Evolutionary conservation across 257 asterid species (phyloP).

Genomic region (Gentiana dahurica): DNA sequence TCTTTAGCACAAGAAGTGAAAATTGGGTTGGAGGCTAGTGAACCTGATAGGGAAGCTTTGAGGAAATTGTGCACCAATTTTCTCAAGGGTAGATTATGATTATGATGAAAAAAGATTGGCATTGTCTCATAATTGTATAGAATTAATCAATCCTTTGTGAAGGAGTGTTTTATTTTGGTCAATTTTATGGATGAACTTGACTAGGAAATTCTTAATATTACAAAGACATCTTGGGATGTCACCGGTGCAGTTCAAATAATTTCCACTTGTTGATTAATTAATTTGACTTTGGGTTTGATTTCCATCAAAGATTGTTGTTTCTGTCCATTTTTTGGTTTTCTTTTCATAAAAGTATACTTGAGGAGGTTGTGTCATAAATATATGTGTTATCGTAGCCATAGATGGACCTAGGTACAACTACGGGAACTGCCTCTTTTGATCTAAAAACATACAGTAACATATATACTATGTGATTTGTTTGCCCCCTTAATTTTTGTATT

Average conservation of each 20-base stretch:
- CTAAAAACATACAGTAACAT: too few species aligned
- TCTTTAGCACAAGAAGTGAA: conserved; percentile 46
- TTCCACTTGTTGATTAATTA: too few species aligned
- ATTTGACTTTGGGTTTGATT: too few species aligned
- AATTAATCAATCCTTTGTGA: conserved; percentile 1
- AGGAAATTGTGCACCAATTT: conserved; percentile 63
- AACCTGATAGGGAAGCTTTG: conserved; percentile 74
- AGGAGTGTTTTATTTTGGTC: neutral
- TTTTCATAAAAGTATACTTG: too few species aligned
- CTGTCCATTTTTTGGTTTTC: too few species aligned
- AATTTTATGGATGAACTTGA: neutral
- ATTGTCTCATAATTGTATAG: conserved; percentile 19
- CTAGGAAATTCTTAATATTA: neutral
- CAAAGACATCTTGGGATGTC: conserved; percentile 4
- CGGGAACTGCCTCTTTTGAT: too few species aligned
- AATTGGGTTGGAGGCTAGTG: conserved; percentile 33
- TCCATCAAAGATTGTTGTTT: too few species aligned
- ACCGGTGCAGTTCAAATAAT: neutral
- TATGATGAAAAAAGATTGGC: neutral
- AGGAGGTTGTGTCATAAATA: too few species aligned
- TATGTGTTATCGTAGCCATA: too few species aligned
- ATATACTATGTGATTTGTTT: too few species aligned
- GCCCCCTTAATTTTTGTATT: too few species aligned
- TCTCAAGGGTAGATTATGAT: conserved; percentile 75
- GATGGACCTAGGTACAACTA: too few species aligned